phyloP scores from a whole-genome alignment of 2,329 filamentous ascomycete genomes.

The Exophiala xenobiotica region DNA sequence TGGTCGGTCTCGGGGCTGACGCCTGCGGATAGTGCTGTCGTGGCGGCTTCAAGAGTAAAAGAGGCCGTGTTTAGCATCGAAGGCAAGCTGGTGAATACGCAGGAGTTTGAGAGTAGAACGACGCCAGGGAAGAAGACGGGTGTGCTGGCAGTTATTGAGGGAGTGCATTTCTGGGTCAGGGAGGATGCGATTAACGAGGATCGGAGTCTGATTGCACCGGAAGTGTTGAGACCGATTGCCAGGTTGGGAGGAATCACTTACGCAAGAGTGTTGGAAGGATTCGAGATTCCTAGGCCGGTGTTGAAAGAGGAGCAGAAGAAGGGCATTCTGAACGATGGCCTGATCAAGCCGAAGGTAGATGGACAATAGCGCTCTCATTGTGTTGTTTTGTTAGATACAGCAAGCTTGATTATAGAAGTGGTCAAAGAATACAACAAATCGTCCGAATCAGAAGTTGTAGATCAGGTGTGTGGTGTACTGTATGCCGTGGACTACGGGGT shows the following conservation, averaged over 20 bases:
- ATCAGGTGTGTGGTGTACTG: too few species aligned
- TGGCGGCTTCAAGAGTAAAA: constrained; percentile 69
- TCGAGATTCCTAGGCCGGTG: constrained; percentile 67
- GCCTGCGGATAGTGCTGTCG: constrained; percentile 63
- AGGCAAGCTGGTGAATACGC: constrained; percentile 68
- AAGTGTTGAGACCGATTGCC: constrained; percentile 69
- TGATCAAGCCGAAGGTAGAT: constrained; percentile 1
- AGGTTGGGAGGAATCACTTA: constrained; percentile 87
- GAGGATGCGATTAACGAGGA: constrained; percentile 85
- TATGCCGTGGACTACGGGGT: too few species aligned
- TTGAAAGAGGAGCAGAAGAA: background rate
- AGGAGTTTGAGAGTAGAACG: constrained; percentile 74
- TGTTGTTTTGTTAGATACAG: too few species aligned
- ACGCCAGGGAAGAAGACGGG: constrained; percentile 72
- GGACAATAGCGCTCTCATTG: background rate
- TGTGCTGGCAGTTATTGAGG: constrained; percentile 75
- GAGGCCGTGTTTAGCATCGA: constrained; percentile 85
- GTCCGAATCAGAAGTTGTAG: too few species aligned
- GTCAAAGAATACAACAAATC: too few species aligned
- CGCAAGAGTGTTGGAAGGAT: constrained; percentile 64
- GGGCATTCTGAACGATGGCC: background rate
- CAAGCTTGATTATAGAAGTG: too few species aligned
- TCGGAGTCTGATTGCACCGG: constrained; percentile 69
- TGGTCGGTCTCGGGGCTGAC: constrained; percentile 78
- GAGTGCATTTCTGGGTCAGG: constrained; percentile 81